Percentiles rank a stretch among this genome's conserved stretches.
These are phyloP conservation scores for Ustilago vetiveriae DNA, from an alignment of 1,284 basidiomycete species.

Conservation along the genomic window DNA sequence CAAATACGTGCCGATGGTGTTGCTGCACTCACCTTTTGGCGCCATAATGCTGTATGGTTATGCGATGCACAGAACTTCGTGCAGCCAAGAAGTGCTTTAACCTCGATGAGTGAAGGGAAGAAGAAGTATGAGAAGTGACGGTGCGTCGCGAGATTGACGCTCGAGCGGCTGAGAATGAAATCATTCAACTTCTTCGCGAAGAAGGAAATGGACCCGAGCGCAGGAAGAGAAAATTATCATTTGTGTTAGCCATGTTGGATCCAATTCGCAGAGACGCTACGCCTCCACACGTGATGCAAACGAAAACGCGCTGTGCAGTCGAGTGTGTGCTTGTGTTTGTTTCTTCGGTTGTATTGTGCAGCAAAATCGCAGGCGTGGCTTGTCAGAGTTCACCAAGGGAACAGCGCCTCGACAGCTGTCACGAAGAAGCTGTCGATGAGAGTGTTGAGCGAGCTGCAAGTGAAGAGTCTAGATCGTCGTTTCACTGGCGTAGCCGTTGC, in stretches of 20 bases:
- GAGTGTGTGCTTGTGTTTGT: too few relatives aligned
- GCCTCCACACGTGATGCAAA: slow-evolving; percentile 39
- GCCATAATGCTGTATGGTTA: slow-evolving; percentile 13
- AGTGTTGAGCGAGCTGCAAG: neutral
- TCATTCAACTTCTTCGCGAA: slow-evolving; percentile 29
- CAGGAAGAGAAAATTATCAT: slow-evolving; percentile 12
- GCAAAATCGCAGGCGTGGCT: too few relatives aligned
- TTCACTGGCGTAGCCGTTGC: neutral
- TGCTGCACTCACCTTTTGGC: slow-evolving; percentile 31
- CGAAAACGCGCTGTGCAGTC: slow-evolving; percentile 11
- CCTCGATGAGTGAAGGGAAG: too few relatives aligned
- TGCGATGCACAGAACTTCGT: neutral
- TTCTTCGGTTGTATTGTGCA: neutral
- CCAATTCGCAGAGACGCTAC: too few relatives aligned
- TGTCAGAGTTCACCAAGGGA: too few relatives aligned
- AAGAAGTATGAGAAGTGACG: neutral
- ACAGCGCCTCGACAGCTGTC: slow-evolving; percentile 4
- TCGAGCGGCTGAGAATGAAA: slow-evolving; percentile 15
- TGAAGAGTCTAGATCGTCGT: slow-evolving; percentile 15
- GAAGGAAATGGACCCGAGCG: neutral
- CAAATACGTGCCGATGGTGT: too few relatives aligned
- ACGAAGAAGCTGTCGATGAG: slow-evolving; percentile 1
- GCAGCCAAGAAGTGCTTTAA: neutral
- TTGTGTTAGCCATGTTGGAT: slow-evolving; percentile 17
- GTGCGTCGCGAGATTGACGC: neutral